Conservation (phyloP, 2,329 filamentous ascomycete species). For the Phaeosphaeria sp. region DNA sequence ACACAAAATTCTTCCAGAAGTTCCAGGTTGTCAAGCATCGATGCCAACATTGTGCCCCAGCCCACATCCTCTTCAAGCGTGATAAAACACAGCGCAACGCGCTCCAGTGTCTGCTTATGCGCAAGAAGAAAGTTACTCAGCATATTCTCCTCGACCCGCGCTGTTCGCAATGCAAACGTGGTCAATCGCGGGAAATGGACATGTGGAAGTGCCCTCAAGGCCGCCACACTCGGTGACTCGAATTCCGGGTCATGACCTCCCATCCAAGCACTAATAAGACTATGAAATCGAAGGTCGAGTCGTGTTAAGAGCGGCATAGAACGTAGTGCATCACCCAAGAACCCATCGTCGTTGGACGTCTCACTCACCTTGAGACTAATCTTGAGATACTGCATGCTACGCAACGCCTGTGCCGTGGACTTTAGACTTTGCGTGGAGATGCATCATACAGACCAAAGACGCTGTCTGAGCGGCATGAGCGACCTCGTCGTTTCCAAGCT, state of each 20-base stretch:
- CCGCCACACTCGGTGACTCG: not conserved
- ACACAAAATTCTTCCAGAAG: not conserved
- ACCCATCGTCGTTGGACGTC: not conserved
- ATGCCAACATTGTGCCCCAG: not conserved
- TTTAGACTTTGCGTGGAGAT: not conserved
- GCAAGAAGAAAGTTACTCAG: not conserved
- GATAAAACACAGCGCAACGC: not conserved
- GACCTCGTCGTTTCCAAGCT: not conserved
- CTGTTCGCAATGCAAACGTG: not conserved
- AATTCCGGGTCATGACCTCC: not conserved
- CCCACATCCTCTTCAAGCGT: not conserved
- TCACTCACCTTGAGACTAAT: not conserved
- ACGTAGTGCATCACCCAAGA: not conserved
- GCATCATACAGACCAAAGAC: not conserved
- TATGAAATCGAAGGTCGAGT: not conserved
- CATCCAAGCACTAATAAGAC: not conserved
- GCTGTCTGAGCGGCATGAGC: not conserved
- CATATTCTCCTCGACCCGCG: not conserved
- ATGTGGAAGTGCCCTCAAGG: not conserved
- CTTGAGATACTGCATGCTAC: not conserved
- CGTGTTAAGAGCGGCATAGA: not conserved
- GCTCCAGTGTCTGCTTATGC: not conserved
- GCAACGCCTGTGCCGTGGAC: not conserved
- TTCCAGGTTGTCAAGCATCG: not conserved
- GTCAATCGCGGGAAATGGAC: not conserved